Percentiles rank a stretch among this genome's conserved stretches.
Evolutionary conservation across 176 grass and related monocot genomes (phyloP).

Genomic region (Puya raimondii): DNA sequence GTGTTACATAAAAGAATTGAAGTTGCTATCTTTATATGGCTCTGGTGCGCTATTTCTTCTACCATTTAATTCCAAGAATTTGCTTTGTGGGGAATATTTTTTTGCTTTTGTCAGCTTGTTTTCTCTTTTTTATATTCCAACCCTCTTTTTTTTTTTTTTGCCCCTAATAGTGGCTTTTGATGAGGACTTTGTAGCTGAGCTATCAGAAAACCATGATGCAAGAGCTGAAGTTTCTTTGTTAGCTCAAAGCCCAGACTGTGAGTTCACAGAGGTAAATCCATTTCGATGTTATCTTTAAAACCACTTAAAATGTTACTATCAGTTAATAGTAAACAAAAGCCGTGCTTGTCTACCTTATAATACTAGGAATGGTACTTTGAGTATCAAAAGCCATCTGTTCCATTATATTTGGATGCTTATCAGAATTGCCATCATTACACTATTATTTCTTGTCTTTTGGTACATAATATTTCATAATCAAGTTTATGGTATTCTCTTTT

Average conservation of each 20-base stretch:
- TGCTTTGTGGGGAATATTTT: conserved; percentile 9
- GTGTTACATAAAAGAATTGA: conserved; percentile 88
- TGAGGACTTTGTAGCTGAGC: conserved; percentile 95
- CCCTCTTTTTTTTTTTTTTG: not conserved
- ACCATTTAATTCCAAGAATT: conserved; percentile 6
- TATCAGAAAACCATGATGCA: conserved; percentile 84
- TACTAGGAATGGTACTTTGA: not conserved
- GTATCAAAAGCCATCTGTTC: not conserved
- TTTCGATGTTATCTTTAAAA: conserved; percentile 10
- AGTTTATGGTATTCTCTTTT: not conserved
- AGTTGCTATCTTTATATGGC: conserved; percentile 80
- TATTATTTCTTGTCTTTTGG: too few relatives aligned
- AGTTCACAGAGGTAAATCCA: conserved; percentile 79
- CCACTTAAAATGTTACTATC: not conserved
- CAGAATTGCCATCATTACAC: not conserved
- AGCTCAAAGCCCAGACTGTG: conserved; percentile 85
- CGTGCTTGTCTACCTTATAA: not conserved
- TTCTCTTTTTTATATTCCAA: conserved; percentile 3
- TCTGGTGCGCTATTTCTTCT: conserved; percentile 47
- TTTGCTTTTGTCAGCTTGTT: conserved; percentile 4
- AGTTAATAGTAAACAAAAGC: not conserved
- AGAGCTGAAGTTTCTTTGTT: conserved; percentile 82
- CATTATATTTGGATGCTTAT: not conserved
- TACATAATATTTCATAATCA: not conserved
- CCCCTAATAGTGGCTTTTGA: conserved; percentile 72